These are phyloP conservation scores for Tricholoma bakamatsutake DNA, from an alignment of 768 basidiomycete genomes.

Conservation along the genomic window DNA sequence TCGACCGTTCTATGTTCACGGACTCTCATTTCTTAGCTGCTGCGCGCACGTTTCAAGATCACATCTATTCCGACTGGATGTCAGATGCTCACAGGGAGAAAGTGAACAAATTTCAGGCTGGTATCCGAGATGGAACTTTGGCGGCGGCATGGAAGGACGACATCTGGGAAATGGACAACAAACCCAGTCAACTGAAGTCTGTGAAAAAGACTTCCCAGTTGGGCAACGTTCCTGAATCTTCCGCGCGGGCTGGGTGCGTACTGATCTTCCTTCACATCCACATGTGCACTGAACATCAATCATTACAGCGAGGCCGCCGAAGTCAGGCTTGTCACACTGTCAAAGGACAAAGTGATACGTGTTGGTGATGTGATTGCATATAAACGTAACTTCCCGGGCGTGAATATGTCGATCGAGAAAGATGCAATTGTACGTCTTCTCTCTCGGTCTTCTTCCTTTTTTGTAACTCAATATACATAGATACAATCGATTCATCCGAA, in stretches of 20 bases:
- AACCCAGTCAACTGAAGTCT: constrained; percentile 6
- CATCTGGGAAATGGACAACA: constrained; percentile 46
- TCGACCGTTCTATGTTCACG: constrained; percentile 39
- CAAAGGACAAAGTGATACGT: constrained; percentile 36
- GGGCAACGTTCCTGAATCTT: constrained; percentile 4
- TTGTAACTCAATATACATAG: constrained; percentile 21
- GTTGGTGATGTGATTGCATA: constrained; percentile 53
- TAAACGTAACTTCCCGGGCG: constrained; percentile 37
- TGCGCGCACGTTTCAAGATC: constrained; percentile 54
- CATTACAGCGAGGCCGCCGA: constrained; percentile 33
- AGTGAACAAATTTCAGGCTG: constrained; percentile 36
- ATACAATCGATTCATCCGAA: constrained; percentile 40
- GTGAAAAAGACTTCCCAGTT: constrained; percentile 6
- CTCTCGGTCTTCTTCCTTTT: background rate
- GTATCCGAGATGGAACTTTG: constrained; percentile 37
- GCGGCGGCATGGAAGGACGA: constrained; percentile 63
- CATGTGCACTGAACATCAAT: background rate
- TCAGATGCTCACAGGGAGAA: constrained; percentile 36
- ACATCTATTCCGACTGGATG: constrained; percentile 48
- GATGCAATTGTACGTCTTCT: constrained; percentile 42
- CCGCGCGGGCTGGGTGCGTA: constrained; percentile 28
- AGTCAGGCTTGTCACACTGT: constrained; percentile 40
- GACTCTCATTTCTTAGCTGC: constrained; percentile 51
- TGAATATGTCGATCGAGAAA: constrained; percentile 42
- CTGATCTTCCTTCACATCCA: background rate